Conservation (phyloP, 345 rosid genomes). For the Microcos paniculata region DNA sequence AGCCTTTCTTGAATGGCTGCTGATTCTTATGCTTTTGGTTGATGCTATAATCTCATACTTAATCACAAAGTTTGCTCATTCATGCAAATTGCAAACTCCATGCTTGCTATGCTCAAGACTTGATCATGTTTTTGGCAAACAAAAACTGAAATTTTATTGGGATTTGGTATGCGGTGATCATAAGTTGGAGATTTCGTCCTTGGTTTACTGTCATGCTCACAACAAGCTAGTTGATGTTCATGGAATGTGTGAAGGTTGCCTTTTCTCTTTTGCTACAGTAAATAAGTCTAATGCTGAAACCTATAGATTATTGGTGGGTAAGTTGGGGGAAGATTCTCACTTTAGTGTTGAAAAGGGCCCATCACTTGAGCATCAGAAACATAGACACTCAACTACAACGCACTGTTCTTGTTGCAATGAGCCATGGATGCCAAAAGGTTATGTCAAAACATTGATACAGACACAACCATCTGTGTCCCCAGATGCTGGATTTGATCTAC, state of each 20-base stretch:
- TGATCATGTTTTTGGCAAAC: slow-evolving; percentile 67
- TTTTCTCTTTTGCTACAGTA: slow-evolving; percentile 71
- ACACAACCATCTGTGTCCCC: slow-evolving; percentile 26
- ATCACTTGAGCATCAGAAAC: slow-evolving; percentile 22
- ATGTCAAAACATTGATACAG: slow-evolving; percentile 28
- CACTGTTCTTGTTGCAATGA: slow-evolving; percentile 72
- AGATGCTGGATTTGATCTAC: slow-evolving; percentile 33
- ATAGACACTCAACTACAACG: slow-evolving; percentile 20
- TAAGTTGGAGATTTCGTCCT: slow-evolving; percentile 79
- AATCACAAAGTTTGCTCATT: slow-evolving; percentile 63
- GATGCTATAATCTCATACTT: slow-evolving; percentile 63
- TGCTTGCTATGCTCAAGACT: slow-evolving; percentile 87
- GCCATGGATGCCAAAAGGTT: slow-evolving; percentile 45
- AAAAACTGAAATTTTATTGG: slow-evolving; percentile 48
- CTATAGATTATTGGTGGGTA: slow-evolving; percentile 77
- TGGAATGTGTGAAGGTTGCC: slow-evolving; percentile 76
- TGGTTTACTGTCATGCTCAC: slow-evolving; percentile 81
- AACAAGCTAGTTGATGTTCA: slow-evolving; percentile 75
- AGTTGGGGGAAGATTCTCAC: slow-evolving; percentile 57
- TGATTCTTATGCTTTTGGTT: slow-evolving; percentile 63
- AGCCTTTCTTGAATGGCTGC: slow-evolving; percentile 78
- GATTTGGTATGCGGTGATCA: slow-evolving; percentile 77
- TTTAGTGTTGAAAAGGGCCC: slow-evolving; percentile 35
- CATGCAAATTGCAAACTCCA: slow-evolving; percentile 59
- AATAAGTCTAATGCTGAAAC: slow-evolving; percentile 82